Conservation (phyloP, 805 yeast genomes). For the Phaffomyces antillensis region DNA sequence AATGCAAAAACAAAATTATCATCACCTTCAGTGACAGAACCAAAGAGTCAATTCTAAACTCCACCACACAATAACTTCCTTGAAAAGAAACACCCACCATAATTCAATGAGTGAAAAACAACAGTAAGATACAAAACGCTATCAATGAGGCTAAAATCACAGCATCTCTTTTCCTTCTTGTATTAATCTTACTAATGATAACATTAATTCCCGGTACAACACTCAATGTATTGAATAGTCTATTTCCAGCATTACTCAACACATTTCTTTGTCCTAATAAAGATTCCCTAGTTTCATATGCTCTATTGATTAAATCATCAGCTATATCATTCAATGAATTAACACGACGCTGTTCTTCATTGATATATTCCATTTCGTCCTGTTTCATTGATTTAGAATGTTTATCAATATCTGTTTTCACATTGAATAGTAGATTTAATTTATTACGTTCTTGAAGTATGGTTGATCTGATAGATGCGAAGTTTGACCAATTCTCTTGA, state of each 20-base stretch:
- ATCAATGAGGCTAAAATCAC: slow-evolving; percentile 73
- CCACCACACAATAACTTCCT: background rate
- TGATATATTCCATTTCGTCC: slow-evolving; percentile 62
- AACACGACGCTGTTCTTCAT: slow-evolving; percentile 68
- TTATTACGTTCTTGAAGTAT: slow-evolving; percentile 73
- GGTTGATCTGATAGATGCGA: slow-evolving; percentile 46
- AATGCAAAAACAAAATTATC: too few species aligned
- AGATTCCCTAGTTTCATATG: slow-evolving; percentile 85
- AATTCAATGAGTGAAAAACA: slow-evolving; percentile 39
- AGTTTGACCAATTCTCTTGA: slow-evolving; percentile 61
- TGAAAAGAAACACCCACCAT: background rate
- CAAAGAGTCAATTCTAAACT: too few species aligned
- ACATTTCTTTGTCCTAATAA: slow-evolving; percentile 62
- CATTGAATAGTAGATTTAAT: slow-evolving; percentile 64
- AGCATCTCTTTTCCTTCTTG: slow-evolving; percentile 84
- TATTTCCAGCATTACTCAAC: slow-evolving; percentile 56
- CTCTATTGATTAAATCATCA: slow-evolving; percentile 75
- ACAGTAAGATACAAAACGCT: slow-evolving; percentile 60
- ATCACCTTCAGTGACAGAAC: background rate
- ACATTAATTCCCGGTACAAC: slow-evolving; percentile 79
- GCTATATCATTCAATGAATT: slow-evolving; percentile 69
- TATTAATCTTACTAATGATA: slow-evolving; percentile 71
- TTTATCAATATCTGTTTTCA: slow-evolving; percentile 71
- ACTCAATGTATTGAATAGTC: slow-evolving; percentile 53
- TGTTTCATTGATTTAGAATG: slow-evolving; percentile 40